Percentiles rank a stretch among this genome's conserved stretches.
phyloP scores from a whole-genome alignment of 805 yeast species.

The Schizosaccharomyces cryophilus region DNA sequence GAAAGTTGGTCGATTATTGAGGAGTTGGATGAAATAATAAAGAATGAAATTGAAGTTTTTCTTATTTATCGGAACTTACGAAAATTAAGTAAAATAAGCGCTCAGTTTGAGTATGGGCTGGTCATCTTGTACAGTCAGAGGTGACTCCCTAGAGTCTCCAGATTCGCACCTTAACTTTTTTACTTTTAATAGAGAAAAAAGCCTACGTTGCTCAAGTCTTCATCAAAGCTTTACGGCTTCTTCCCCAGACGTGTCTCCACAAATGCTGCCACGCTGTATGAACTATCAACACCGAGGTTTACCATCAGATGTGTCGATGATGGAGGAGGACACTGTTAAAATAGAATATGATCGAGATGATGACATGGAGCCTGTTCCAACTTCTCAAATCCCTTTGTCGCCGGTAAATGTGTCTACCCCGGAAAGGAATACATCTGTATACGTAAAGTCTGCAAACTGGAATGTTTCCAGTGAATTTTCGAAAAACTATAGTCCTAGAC shows the following conservation, averaged over 20 bases:
- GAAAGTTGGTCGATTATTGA: too few relatives aligned
- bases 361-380: too few relatives aligned
- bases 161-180: neutral
- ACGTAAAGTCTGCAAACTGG: neutral
- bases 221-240: neutral
- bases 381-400: too few relatives aligned
- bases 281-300: neutral
- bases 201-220: neutral
- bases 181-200: neutral
- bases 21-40: too few relatives aligned
- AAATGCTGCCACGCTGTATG: neutral
- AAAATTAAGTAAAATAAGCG: too few relatives aligned
- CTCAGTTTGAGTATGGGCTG: too few relatives aligned
- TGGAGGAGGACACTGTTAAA: neutral
- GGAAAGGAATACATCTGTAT: neutral
- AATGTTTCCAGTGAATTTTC: too few relatives aligned
- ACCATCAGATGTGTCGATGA: neutral
- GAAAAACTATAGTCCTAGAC: neutral
- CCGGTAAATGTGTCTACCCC: too few relatives aligned
- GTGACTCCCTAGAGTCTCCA: neutral
- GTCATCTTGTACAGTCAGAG: too few relatives aligned
- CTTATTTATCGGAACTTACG: too few relatives aligned
- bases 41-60: too few relatives aligned
- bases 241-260: neutral
- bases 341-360: neutral